Base-by-base conservation (phyloP, 371 early-diverging fungal species). In the Batkoa obscura region DNA sequence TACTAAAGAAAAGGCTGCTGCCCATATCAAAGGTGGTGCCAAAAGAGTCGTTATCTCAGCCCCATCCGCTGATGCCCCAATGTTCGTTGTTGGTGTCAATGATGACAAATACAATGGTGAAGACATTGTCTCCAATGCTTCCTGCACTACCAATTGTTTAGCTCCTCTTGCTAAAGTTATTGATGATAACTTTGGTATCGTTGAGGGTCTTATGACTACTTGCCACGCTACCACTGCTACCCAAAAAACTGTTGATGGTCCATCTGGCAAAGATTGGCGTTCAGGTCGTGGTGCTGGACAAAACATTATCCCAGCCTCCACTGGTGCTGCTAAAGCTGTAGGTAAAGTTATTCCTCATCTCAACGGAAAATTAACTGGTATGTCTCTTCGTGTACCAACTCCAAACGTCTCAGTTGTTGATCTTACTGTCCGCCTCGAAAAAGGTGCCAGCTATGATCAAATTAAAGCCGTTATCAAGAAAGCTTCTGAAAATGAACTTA, bases 101-200 rank as follows among this genome's bases (percentile, higher is more conserved):
- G 75, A 86, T 55, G 85, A 86, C 38, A 72, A 80, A 62, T 97
- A 96, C 82, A 75, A 85, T 59, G 71, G 83, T 55, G 76, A 75
- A 59, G 74, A 79, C 50, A 79, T 98, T 64, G 79, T 99, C 60
- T 92, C 94, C 61, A 99, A 98, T 77, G 99, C 99, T 50, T 95
- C 96, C 50, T 99, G 99, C 86, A 99, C 99, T 62, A 99, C 99
- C 69, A 98, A 99, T 86, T 99, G 99, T 75, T 73, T 99, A 48
- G 99, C 99, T 38, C 99, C 99, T 35, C 76, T 99, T 47, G 98
- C 91, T 66, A 98, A 99, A 79, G 86, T 98, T 59, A 77, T 99
- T 64, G 66, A 98, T 75, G 98, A 98, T 67, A 73, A 85, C 53
- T 93, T 89, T 68, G 82, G 90, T 60, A 85, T 92, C 68, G 71